phyloP scores from a whole-genome alignment of 1,284 basidiomycete species.

The Malassezia obtusa region DNA sequence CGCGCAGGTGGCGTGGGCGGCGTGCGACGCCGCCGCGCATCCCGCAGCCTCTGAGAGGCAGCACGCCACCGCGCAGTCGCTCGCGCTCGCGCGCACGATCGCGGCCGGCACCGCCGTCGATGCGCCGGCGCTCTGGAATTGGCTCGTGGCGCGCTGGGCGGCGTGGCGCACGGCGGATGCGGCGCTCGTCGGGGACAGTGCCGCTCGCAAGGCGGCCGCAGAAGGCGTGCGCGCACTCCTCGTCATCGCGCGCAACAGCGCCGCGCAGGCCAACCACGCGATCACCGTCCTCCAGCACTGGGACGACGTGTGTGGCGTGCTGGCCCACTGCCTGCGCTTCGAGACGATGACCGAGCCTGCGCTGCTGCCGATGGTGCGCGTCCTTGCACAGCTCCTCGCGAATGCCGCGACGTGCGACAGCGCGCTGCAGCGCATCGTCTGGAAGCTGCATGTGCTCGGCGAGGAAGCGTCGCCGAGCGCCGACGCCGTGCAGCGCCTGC shows the following conservation, averaged over 20 bases:
- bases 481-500: slow-evolving; percentile 6
- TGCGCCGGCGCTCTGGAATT: background rate
- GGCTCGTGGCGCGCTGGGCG: background rate
- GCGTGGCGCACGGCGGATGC: slow-evolving; percentile 4
- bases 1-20: background rate
- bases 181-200: background rate
- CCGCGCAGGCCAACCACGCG: background rate
- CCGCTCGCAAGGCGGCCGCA: background rate
- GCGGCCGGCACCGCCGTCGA: background rate
- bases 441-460: background rate
- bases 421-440: background rate
- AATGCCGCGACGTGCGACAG: slow-evolving; percentile 3
- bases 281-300: background rate
- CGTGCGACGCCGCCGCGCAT: background rate
- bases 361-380: slow-evolving; percentile 5
- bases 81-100: background rate
- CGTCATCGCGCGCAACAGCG: slow-evolving; percentile 8
- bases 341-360: slow-evolving; percentile 15
- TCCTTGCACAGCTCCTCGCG: slow-evolving; percentile 10
- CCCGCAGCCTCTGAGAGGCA: background rate
- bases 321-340: slow-evolving; percentile 5
- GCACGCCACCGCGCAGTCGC: background rate
- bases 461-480: background rate
- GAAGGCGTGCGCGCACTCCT: background rate
- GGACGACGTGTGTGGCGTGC: background rate